These are phyloP conservation scores for Hypericum androsaemum DNA, from an alignment of 345 rosid genomes.

Conservation along the genomic window DNA sequence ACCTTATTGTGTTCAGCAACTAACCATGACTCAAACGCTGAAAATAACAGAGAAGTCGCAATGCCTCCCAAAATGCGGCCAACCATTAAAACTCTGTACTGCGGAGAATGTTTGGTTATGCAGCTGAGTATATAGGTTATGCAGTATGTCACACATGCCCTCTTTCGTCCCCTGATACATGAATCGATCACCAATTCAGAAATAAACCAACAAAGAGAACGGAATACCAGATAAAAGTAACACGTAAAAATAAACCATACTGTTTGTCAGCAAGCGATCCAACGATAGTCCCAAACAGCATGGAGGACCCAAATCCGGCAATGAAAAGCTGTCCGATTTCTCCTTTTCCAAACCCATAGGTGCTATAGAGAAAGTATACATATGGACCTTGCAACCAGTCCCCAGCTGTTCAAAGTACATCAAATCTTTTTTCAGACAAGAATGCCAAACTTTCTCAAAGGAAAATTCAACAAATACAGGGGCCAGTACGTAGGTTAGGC, in stretches of 20 bases:
- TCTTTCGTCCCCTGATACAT: slow-evolving; percentile 76
- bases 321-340: slow-evolving; percentile 93
- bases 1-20: slow-evolving; percentile 15
- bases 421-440: too few species aligned
- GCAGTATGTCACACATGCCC: slow-evolving; percentile 85
- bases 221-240: background rate
- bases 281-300: slow-evolving; percentile 93
- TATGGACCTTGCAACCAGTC: slow-evolving; percentile 99
- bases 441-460: too few species aligned
- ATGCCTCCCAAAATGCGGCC: slow-evolving; percentile 19
- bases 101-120: slow-evolving; percentile 5
- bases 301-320: slow-evolving; percentile 96
- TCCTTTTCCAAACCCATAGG: slow-evolving; percentile 74
- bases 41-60: slow-evolving; percentile 21
- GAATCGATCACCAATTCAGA: slow-evolving; percentile 4
- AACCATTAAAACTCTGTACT: slow-evolving; percentile 4
- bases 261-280: slow-evolving; percentile 96
- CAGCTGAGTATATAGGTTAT: slow-evolving; percentile 6
- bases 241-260: slow-evolving; percentile 29
- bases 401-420: slow-evolving; percentile 49
- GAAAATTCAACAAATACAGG: too few species aligned
- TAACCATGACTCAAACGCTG: slow-evolving; percentile 16
- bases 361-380: slow-evolving; percentile 78
- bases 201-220: background rate
- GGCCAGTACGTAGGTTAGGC: too few species aligned